phyloP scores from a whole-genome alignment of 2,329 filamentous ascomycete genomes.

The Dryadomyces quercivorus region DNA sequence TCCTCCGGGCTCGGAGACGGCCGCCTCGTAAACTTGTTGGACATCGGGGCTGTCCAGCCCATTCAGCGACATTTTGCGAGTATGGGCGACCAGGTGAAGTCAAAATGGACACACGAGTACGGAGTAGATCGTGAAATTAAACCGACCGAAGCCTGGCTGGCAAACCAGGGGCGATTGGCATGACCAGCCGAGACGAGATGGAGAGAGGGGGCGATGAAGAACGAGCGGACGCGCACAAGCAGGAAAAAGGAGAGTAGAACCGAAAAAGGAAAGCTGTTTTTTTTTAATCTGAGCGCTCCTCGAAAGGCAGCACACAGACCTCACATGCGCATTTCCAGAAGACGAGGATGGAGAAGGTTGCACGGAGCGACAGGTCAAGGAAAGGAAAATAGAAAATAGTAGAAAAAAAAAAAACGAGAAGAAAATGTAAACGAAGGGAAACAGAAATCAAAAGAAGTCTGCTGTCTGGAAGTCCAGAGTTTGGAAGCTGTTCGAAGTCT shows the following conservation, averaged over 20 bases:
- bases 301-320: neutral
- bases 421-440: neutral
- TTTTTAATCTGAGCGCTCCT: neutral
- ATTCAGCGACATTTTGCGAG: slow-evolving; percentile 74
- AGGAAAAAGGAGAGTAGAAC: neutral
- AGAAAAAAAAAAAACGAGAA: neutral
- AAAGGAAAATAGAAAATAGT: neutral
- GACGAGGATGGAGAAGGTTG: neutral
- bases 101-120: too few relatives aligned
- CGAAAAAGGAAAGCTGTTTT: neutral
- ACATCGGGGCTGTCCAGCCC: slow-evolving; percentile 74
- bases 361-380: neutral
- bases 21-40: slow-evolving; percentile 72
- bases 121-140: too few relatives aligned
- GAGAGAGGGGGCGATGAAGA: neutral
- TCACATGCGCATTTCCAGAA: neutral
- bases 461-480: too few relatives aligned
- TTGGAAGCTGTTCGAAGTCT: too few relatives aligned
- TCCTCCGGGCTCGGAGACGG: slow-evolving; percentile 74
- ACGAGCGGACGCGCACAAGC: neutral
- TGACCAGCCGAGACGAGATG: neutral
- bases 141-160: neutral
- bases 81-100: too few relatives aligned
- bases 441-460: neutral
- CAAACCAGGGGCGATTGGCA: neutral